Percentiles rank a stretch among this genome's conserved stretches.
These are phyloP conservation scores for Boletus rufocinnamomeus DNA, from an alignment of 768 basidiomycete genomes.

Conservation along the genomic window DNA sequence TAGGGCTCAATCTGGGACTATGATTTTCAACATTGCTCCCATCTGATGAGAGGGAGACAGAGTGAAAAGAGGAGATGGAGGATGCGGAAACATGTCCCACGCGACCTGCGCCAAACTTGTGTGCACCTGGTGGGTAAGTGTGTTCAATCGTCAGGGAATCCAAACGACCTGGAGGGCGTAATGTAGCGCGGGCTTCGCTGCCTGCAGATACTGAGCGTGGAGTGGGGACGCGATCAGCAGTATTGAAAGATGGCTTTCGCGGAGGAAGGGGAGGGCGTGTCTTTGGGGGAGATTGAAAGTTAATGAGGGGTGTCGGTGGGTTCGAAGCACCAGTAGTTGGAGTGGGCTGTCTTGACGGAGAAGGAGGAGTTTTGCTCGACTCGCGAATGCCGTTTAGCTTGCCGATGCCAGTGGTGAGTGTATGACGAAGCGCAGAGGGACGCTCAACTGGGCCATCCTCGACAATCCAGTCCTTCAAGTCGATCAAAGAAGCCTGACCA, in stretches of 20 bases:
- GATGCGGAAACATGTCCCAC: constrained; percentile 60
- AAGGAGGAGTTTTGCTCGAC: constrained; percentile 30
- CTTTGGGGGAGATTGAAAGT: constrained; percentile 53
- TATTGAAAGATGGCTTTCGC: constrained; percentile 57
- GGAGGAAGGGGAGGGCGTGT: constrained; percentile 64
- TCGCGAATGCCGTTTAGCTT: constrained; percentile 22
- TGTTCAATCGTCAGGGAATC: constrained; percentile 60
- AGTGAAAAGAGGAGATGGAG: constrained; percentile 82
- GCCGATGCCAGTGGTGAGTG: constrained; percentile 7
- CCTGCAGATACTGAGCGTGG: constrained; percentile 26
- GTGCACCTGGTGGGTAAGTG: constrained; percentile 51
- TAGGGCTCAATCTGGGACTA: constrained; percentile 22
- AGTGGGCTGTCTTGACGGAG: constrained; percentile 17
- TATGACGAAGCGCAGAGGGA: constrained; percentile 14
- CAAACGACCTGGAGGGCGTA: constrained; percentile 37
- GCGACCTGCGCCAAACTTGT: constrained; percentile 36
- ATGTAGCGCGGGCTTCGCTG: constrained; percentile 21
- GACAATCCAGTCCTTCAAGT: constrained; percentile 73
- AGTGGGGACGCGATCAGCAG: constrained; percentile 43
- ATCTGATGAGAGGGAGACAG: constrained; percentile 77
- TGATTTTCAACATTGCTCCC: constrained; percentile 34
- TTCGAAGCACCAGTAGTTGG: constrained; percentile 6
- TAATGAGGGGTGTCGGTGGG: constrained; percentile 50
- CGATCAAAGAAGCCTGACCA: constrained; percentile 63
- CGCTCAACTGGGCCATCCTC: constrained; percentile 53